Conservation (phyloP, 768 basidiomycete species). For the Serpula lacrymans region DNA sequence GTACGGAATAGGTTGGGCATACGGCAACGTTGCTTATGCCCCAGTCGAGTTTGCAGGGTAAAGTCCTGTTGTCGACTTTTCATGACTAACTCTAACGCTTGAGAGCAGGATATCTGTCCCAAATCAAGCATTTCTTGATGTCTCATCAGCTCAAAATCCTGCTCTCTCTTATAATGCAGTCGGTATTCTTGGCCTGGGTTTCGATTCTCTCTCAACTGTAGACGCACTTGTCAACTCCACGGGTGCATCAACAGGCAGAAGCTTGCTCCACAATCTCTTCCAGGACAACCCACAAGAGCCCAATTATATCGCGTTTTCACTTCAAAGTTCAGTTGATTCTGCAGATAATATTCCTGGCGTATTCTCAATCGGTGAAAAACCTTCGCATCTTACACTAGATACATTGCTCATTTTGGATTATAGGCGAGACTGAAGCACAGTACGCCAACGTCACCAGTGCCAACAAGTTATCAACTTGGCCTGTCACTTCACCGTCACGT, state of each 20-base stretch:
- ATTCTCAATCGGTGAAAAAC: slow-evolving; percentile 66
- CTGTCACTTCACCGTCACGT: slow-evolving; percentile 53
- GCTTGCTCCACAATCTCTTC: slow-evolving; percentile 76
- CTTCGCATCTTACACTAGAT: not conserved
- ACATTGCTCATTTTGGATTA: not conserved
- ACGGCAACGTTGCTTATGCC: slow-evolving; percentile 60
- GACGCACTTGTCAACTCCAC: slow-evolving; percentile 59
- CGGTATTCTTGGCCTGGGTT: slow-evolving; percentile 77
- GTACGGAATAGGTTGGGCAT: slow-evolving; percentile 84
- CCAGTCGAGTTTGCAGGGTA: slow-evolving; percentile 70
- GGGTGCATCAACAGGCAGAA: slow-evolving; percentile 57
- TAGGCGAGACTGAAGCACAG: slow-evolving; percentile 64
- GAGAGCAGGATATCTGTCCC: slow-evolving; percentile 52
- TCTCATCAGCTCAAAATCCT: slow-evolving; percentile 62
- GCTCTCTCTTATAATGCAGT: slow-evolving; percentile 66
- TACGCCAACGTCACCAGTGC: slow-evolving; percentile 60
- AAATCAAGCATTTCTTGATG: slow-evolving; percentile 72
- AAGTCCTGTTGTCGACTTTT: slow-evolving; percentile 9
- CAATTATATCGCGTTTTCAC: slow-evolving; percentile 77
- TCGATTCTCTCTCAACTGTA: slow-evolving; percentile 71
- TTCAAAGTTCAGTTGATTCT: slow-evolving; percentile 58
- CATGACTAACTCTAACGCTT: slow-evolving; percentile 4
- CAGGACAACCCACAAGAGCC: slow-evolving; percentile 62
- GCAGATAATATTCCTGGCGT: slow-evolving; percentile 57
- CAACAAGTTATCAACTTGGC: slow-evolving; percentile 70